Conservation (phyloP, 2,329 filamentous ascomycete genomes). For the Xylariaceae sp. region DNA sequence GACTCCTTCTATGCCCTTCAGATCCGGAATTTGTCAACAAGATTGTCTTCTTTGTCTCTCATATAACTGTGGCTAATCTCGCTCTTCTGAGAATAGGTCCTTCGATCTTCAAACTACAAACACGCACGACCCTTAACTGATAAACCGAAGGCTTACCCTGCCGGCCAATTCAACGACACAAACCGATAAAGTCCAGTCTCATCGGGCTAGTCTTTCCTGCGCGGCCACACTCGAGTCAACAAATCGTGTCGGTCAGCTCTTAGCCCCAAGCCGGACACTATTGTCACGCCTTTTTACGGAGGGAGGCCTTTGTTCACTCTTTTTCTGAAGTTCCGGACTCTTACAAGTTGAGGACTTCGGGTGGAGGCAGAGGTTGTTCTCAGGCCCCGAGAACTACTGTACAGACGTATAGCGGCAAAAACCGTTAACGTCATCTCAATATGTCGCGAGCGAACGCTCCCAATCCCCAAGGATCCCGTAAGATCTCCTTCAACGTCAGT, state of each 20-base stretch:
- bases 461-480: slow-evolving; percentile 64
- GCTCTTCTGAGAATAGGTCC: slow-evolving; percentile 16
- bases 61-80: slow-evolving; percentile 24
- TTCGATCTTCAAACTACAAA: slow-evolving; percentile 4
- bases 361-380: slow-evolving; percentile 8
- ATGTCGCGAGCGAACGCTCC: slow-evolving; percentile 56
- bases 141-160: slow-evolving; percentile 17
- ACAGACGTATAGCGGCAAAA: slow-evolving; percentile 4
- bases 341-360: slow-evolving; percentile 2
- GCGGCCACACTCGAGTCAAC: neutral
- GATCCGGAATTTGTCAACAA: neutral
- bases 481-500: slow-evolving; percentile 99
- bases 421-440: slow-evolving; percentile 12
- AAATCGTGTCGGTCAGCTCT: neutral
- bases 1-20: neutral
- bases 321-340: neutral
- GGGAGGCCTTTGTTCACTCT: neutral
- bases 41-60: slow-evolving; percentile 23
- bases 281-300: neutral
- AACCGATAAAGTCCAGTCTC: slow-evolving; percentile 6
- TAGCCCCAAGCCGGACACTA: slow-evolving; percentile 1
- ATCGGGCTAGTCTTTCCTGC: slow-evolving; percentile 2
- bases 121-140: slow-evolving; percentile 22
- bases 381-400: neutral
- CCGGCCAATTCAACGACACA: slow-evolving; percentile 2